Evolutionary conservation across 208 protist genomes (phyloP).

Genomic region (Jaenimonas drosophilae): DNA sequence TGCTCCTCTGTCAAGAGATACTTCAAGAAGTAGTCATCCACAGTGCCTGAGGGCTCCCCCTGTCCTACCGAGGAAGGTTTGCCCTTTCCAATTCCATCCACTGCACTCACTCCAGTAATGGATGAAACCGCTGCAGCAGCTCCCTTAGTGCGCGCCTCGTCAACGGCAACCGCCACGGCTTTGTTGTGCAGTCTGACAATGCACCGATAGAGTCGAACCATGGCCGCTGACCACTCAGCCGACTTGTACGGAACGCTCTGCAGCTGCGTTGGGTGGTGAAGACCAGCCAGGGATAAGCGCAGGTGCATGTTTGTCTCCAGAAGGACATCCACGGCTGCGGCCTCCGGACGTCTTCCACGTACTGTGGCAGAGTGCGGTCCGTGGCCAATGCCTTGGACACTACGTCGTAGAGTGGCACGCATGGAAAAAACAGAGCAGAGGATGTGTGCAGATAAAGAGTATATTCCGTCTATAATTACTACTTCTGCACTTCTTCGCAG

Average conservation of each 20-base stretch:
- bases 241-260: constrained; percentile 22
- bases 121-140: constrained; percentile 17
- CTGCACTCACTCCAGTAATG: constrained; percentile 20
- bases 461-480: too few relatives aligned
- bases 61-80: neutral
- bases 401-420: neutral
- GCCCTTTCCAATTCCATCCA: too few relatives aligned
- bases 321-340: constrained; percentile 12
- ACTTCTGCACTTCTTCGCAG: too few relatives aligned
- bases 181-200: constrained; percentile 78
- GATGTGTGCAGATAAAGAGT: neutral
- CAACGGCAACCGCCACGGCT: constrained; percentile 44
- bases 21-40: constrained; percentile 28
- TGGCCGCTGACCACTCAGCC: constrained; percentile 40
- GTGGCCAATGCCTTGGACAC: constrained; percentile 20
- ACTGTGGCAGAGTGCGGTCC: constrained; percentile 48
- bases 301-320: constrained; percentile 40
- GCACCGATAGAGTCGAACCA: constrained; percentile 63
- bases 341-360: neutral
- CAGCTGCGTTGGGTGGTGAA: constrained; percentile 58
- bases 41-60: neutral
- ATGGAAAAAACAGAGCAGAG: neutral
- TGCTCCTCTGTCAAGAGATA: constrained; percentile 61
- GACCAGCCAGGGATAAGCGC: constrained; percentile 36
- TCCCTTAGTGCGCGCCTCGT: constrained; percentile 9